Conservation (phyloP, 108 stramenopile species). For the Phaeodactylum tricornutum region DNA sequence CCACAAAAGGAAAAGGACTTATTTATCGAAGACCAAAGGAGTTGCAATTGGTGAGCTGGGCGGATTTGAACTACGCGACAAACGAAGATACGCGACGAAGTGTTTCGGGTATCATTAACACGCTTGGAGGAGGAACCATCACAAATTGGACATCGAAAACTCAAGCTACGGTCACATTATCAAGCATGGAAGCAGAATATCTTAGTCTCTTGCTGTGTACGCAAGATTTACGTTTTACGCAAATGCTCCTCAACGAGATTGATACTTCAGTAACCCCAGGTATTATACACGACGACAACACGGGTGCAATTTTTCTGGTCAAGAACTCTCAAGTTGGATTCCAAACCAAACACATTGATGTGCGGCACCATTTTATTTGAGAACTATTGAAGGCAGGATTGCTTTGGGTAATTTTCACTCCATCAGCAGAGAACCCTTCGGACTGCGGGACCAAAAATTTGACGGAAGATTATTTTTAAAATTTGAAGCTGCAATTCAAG, state of each 20-base stretch:
- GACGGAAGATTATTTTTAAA: conserved; percentile 1
- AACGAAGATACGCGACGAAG: conserved; percentile 8
- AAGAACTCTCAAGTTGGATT: conserved; percentile 12
- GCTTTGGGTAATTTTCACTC: neutral
- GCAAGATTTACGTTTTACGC: conserved; percentile 8
- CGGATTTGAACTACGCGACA: conserved; percentile 2
- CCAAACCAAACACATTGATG: conserved; percentile 19
- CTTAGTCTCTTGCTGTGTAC: conserved; percentile 4
- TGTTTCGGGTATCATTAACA: conserved; percentile 12
- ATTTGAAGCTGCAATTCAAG: no score
- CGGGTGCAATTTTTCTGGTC: conserved; percentile 14
- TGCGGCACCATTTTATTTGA: conserved; percentile 3
- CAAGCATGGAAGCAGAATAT: conserved; percentile 13
- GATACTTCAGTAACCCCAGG: neutral
- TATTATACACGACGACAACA: conserved; percentile 15
- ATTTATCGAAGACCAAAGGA: conserved; percentile 7
- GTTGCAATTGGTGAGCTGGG: neutral
- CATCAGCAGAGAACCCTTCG: neutral
- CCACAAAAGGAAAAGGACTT: neutral
- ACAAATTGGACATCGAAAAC: neutral
- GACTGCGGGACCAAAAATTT: conserved; percentile 4
- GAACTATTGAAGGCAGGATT: no score
- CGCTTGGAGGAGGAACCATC: conserved; percentile 11
- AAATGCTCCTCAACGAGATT: conserved; percentile 13
- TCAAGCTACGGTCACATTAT: conserved; percentile 1